Conservation (phyloP, 768 basidiomycete species). For the Termitomyces titanicus region DNA sequence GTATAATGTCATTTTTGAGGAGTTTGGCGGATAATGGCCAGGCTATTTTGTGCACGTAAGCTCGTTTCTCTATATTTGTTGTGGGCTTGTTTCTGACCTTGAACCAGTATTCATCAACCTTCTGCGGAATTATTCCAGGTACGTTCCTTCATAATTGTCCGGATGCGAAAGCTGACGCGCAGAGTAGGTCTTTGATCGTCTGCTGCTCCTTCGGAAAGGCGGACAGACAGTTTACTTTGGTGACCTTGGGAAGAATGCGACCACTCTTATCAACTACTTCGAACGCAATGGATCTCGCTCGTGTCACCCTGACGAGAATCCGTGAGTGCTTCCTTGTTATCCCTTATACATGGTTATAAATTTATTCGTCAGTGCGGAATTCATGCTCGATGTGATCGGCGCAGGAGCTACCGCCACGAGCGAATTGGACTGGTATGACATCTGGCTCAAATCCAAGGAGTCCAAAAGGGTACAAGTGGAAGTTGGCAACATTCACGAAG, state of each 20-base stretch:
- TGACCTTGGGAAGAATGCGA: constrained; percentile 60
- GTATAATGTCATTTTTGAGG: constrained; percentile 71
- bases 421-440: constrained; percentile 48
- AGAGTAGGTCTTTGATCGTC: constrained; percentile 56
- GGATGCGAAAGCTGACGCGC: not conserved
- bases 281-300: constrained; percentile 60
- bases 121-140: constrained; percentile 82
- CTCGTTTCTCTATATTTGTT: constrained; percentile 2
- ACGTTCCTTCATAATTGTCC: not conserved
- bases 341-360: not conserved
- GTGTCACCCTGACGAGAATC: constrained; percentile 70
- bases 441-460: constrained; percentile 57
- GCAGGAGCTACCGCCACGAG: constrained; percentile 64
- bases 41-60: constrained; percentile 83
- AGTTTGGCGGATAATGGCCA: constrained; percentile 79
- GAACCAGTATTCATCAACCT: constrained; percentile 52
- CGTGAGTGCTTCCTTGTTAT: constrained; percentile 35
- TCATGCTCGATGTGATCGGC: constrained; percentile 70
- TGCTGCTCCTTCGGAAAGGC: constrained; percentile 76
- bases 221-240: constrained; percentile 76
- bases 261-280: constrained; percentile 70
- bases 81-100: not conserved
- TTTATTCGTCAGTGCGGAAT: constrained; percentile 43
- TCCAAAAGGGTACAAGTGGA: constrained; percentile 29
- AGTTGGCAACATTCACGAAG: constrained; percentile 43